Conservation (phyloP, 169 alveolate species). For the Cryptosporidium ubiquitum region DNA sequence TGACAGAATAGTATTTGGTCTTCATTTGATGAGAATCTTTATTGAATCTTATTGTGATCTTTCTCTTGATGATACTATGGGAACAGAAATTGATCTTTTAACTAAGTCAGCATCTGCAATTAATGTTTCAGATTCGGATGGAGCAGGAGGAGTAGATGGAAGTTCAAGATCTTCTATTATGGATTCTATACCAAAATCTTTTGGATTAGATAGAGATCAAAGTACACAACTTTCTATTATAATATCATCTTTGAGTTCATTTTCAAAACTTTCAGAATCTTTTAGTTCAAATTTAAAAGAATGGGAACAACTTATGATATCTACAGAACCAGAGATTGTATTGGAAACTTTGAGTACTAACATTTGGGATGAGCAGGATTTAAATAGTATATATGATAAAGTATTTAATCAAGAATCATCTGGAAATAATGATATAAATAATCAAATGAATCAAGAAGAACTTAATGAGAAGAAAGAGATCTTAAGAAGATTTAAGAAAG, state of each 20-base stretch:
- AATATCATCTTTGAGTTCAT: constrained; percentile 34
- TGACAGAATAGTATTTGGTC: constrained; percentile 74
- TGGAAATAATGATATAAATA: constrained; percentile 1
- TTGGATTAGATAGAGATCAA: constrained; percentile 29
- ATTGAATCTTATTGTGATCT: constrained; percentile 32
- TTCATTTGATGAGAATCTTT: constrained; percentile 26
- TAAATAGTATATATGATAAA: not conserved
- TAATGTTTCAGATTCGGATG: not conserved
- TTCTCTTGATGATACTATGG: constrained; percentile 10
- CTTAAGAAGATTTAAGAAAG: constrained; percentile 6
- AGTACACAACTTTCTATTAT: not conserved
- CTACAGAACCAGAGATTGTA: constrained; percentile 74
- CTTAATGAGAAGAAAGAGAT: not conserved
- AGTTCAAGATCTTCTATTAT: not conserved
- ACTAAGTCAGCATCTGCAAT: constrained; percentile 35
- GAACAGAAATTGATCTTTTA: constrained; percentile 16
- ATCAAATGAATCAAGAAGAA: constrained; percentile 3
- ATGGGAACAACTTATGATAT: constrained; percentile 70
- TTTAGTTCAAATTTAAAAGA: constrained; percentile 47
- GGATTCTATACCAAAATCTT: constrained; percentile 8
- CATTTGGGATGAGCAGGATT: constrained; percentile 22
- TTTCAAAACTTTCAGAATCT: constrained; percentile 46
- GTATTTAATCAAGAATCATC: not conserved
- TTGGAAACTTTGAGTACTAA: constrained; percentile 45
- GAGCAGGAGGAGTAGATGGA: too few relatives aligned